Base-by-base conservation (phyloP, 805 yeast species). In the Millerozyma miso region DNA sequence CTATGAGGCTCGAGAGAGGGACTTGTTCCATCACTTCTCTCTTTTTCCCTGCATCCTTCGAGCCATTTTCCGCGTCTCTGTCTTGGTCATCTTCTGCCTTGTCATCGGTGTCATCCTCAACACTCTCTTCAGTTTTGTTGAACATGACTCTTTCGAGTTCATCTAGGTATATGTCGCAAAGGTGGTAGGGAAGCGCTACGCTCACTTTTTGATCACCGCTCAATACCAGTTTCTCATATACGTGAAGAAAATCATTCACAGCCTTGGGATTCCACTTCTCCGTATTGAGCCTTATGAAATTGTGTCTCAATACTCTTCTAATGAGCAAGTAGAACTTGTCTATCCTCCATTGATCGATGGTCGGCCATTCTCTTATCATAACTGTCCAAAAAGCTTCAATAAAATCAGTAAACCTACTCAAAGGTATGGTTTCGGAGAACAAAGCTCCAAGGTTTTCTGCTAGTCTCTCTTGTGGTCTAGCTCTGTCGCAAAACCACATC, bases 401-500 rank as follows among this genome's bases (percentile, higher is more conserved):
- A 58, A 89, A 88, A 4, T 56, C 54, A 42, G 68, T 50, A 58
- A 77, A 73, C 61, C 71, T 71, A 4, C 58, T 60, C 3, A 51
- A 49, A 1, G 79, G 70, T 13, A 77, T 65, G 17, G 65, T 63
- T 14, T 67, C 65, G 14, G 76, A 68, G 46, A 70, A 80, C 19
- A 67, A 74, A 62, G 63, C 70, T 2, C 91, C 95, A 48, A 93
- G 68, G 35, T 78, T 80, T 38, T 74, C 76, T 2, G 96, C 95
- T 32, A 93, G 69, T 45, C 82, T 69, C 62, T 89, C 96, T 64
- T 93, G 99, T 18, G 96, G 93, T 54, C 85, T 74, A 19, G 97
- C 96, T 58, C 90, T 79, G 62, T 93, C 99, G 59, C 95, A 79
- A 67, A 85, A 88, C 98, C 99, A 93, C 96, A 93, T 88, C 8